Evolutionary conservation across 2,329 filamentous ascomycete genomes (phyloP), one percentile per base, ranked within the genome.

Genomic region (Fusarium nanum): DNA sequence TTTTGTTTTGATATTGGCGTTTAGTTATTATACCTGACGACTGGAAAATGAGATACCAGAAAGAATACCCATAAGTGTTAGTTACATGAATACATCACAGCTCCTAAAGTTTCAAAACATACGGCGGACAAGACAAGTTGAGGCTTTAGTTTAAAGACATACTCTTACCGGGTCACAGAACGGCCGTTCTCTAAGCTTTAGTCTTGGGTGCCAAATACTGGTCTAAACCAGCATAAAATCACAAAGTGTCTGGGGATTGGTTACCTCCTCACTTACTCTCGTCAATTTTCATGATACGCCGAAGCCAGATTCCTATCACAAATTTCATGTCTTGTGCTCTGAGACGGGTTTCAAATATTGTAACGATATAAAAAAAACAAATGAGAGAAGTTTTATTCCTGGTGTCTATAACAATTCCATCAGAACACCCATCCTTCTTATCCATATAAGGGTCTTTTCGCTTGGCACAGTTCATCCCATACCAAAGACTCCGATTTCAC

Each of bases 1-100:
- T 27, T 27, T 48, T 44, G 34, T 3, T 48, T 57, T 49, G n/a
- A 48, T 46, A 22, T 66, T 64, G 56, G 63, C 63, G 66, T 67
- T 53, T 67, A 44, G 41, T 53, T 56, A 68, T 42, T 52, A 68
- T 64, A 64, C 58, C 58, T 64, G 42, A 44, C 55, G 52, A 59
- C 49, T 56, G 34, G 49, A 67, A 55, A 53, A 45, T 23, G 58
- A 67, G 34, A 71, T 60, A 63, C 48, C 44, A 53, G 34, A 56
- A 28, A 53, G 41, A 68, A 68, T 68, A 59, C 37, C 55, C 41
- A 34, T 27, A 18, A 56, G 37, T 16, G 13, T 54, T 42, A 56
- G 22, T 56, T 40, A 28, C 28, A 47, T 50, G 22, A 32, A 64
- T 47, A 40, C 28, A 59, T 42, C 22, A 41, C 45, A 58, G 12